Evolutionary conservation across 352 stramenopile species (phyloP), one percentile per base, ranked within the genome.

Genomic region (Aphanomyces euteiches): DNA sequence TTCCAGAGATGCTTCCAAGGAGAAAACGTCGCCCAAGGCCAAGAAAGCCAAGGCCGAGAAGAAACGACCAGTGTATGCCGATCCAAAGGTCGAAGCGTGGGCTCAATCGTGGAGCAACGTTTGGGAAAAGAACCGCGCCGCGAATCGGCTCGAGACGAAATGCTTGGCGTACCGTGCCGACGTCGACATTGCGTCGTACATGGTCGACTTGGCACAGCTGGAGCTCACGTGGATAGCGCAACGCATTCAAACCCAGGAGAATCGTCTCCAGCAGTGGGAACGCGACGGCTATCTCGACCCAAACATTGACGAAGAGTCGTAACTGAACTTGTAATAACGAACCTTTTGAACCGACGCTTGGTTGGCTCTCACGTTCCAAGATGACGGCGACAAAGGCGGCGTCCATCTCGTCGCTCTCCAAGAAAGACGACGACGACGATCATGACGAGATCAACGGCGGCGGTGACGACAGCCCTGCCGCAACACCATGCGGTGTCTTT

Each of bases 401-500:
- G 21, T 6, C 38, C 47, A 38, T 40, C 36, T 7, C 53, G 54
- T 39, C 56, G 40, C 28, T 48, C 0, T 10, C 39, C 36, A 50
- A 48, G 19, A 17, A 61, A 28, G 5, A 54, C 47, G 54, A 36
- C n/a, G 36, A 53, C 38, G 38, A 53, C 10, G 57, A 28, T 28
- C 28, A 28, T 28, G 28, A 28, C 28, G 28, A 28, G 1, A 28
- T 28, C 28, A 28, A 28, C 28, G 28, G 28, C 2, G 28, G 28
- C 28, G 28, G 28, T 28, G 28, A 28, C 28, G 28, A 28, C 28
- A 28, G 28, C 28, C 0, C 28, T 28, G 28, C 28, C 28, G 28
- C 28, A 28, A 28, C 28, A 1, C 37, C 64, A 10, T 70, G 43
- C 40, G 82, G 81, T 47, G 82, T 79, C 28, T 73, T 74, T 8